Base-by-base conservation (phyloP, 129 eudicot species). In the Flaveria linearis region DNA sequence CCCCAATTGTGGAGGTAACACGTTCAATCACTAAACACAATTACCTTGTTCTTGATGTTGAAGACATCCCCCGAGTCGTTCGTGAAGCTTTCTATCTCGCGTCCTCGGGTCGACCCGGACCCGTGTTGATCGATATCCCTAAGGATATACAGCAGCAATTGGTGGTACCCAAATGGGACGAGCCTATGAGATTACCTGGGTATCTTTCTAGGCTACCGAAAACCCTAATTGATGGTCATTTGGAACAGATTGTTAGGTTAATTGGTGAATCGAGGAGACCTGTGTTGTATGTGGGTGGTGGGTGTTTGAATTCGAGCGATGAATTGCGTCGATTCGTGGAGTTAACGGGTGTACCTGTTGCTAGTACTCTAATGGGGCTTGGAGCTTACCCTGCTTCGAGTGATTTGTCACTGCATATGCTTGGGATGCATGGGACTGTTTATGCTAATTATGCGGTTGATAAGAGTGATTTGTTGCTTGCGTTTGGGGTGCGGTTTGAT, bases 351-450 rank as follows among this genome's bases (percentile, higher is more conserved):
- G 86, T 91, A 14, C 97, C 95, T 2, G 95, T 91, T 4, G 92
- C 97, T 1, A 91, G 92, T 79, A 91, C 97, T 68, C 74, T 91
- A 46, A 91, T 91, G 95, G 95, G 97, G 22, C 85, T 91, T 3
- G 95, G 97, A 23, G 67, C 92, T 0, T 88, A 76, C 67, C 97
- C 95, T 0, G 78, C 88, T 74, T 88, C 90, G 5, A 91, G 87
- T 75, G 92, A 86, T 15, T 55, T 82, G 68, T 80, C 90, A 0
- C 82, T 91, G 49, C 85, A 82, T 18, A 91, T 91, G 95, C 81
- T 88, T 45, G 97, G 97, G 39, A 91, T 91, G 97, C 97, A 91
- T 26, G 97, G 97, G n/a, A 91, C 97, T 67, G 95, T 91, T 45
- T 88, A 83, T 39, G 97, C 97, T 3, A 91, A 91, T 75, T 91